Evolutionary conservation across 257 asterid genomes (phyloP), one percentile per base, ranked within the genome.

Genomic region (Penstemon newberryi): DNA sequence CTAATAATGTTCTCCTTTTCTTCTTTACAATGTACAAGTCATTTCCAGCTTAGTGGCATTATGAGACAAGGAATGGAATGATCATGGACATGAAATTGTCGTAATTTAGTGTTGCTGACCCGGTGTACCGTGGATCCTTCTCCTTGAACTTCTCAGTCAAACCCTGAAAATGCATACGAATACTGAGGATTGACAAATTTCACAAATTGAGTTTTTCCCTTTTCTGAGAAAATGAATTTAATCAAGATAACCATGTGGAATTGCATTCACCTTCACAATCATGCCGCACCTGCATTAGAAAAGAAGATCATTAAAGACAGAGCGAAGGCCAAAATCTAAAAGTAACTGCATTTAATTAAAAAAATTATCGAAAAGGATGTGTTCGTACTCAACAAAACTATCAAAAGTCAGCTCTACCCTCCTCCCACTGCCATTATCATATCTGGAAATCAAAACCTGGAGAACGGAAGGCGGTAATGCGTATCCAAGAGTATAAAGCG

Each of bases 111-210:
- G 86, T 87, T 1, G 98, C 96, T n/a, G 87, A 84, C 6, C 96
- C 95, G 0, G 94, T 77, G 75, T 91, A 91, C 4, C 73, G 83
- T 4, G 81, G 66, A 77, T 91, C 96, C 80, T 85, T 89, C 88
- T 87, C 98, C 88, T 91, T 89, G 84, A 91, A 89, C 60, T 89
- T 89, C 51, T 91, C 98, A 0, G 96, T 89, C 84, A 91, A 73
- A 47, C 98, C 98, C 98, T 91, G 86, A 62, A 70, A 67, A 66
- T 52, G 76, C 66, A 18, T 1, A 52, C 3, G 15, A 46, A 36
- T 40, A 70, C 33, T 25, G 36, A 52, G 65, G 45, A 15, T 8
- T 44, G 33, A 25, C 33, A 25, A 25, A 25, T 25, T 25, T 25
- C 33, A 25, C 33, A 25, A 25, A 25, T 25, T 25, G 33, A 25